phyloP scores from a whole-genome alignment of 2,329 filamentous ascomycete genomes.

The Fusarium protoensiforme region DNA sequence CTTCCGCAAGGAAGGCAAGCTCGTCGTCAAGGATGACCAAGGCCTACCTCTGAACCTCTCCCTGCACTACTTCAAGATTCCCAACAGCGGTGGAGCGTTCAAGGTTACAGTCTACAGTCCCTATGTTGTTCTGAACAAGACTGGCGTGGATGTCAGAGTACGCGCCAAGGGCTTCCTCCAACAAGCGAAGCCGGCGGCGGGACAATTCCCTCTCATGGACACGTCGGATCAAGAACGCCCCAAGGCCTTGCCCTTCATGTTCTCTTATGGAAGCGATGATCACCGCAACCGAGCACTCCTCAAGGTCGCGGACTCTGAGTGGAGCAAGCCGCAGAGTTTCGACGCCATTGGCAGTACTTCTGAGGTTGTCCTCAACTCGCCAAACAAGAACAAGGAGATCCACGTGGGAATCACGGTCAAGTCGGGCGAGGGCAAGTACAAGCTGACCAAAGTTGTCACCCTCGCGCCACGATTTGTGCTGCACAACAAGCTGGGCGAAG shows the following conservation, averaged over 20 bases:
- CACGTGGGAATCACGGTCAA: conserved; percentile 90
- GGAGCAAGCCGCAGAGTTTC: conserved; percentile 98
- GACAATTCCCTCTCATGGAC: conserved; percentile 72
- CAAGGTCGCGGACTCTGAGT: conserved; percentile 88
- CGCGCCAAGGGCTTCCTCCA: conserved; percentile 91
- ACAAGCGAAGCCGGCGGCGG: conserved; percentile 83
- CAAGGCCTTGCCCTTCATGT: conserved; percentile 94
- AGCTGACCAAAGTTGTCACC: conserved; percentile 94
- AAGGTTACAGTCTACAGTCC: conserved; percentile 95
- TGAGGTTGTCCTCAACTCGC: conserved; percentile 84
- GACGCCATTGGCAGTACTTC: conserved; percentile 95
- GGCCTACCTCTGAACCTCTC: conserved; percentile 83
- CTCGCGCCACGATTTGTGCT: conserved; percentile 92
- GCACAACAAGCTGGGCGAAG: conserved; percentile 91
- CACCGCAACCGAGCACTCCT: conserved; percentile 90
- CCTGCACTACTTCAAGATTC: conserved; percentile 90
- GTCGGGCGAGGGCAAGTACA: conserved; percentile 96
- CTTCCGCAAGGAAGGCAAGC: conserved; percentile 82
- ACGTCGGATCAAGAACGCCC: conserved; percentile 64
- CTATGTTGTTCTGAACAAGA: conserved; percentile 95
- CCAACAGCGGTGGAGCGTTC: conserved; percentile 94
- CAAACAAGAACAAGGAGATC: conserved; percentile 79
- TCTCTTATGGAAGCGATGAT: conserved; percentile 90
- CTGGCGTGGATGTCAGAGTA: conserved; percentile 87
- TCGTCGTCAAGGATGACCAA: conserved; percentile 87